Percentiles rank a stretch among this genome's conserved stretches.
Conservation (phyloP, 1,284 basidiomycete genomes). For the Apiotrichum siamense region DNA sequence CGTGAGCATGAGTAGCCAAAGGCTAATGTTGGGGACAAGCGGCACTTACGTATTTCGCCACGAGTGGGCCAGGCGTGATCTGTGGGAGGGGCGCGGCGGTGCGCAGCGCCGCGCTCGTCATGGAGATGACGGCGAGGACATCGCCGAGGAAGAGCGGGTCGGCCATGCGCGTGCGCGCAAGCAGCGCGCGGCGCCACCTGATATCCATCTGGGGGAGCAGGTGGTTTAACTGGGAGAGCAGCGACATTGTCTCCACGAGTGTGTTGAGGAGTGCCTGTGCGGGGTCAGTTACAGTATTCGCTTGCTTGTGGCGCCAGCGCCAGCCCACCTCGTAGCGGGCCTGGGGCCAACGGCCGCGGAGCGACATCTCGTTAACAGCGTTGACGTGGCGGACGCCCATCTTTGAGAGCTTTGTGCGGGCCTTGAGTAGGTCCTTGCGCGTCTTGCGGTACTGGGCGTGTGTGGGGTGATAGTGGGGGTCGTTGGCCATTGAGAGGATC, state of each 20-base stretch:
- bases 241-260: slow-evolving; percentile 38
- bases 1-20: too few species aligned
- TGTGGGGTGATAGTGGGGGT: slow-evolving; percentile 27
- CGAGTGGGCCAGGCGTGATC: slow-evolving; percentile 73
- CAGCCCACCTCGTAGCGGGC: slow-evolving; percentile 29
- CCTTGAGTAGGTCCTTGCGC: slow-evolving; percentile 31
- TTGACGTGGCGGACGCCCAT: slow-evolving; percentile 40
- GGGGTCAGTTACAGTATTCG: slow-evolving; percentile 23
- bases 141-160: slow-evolving; percentile 80
- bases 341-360: slow-evolving; percentile 45
- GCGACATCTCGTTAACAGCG: slow-evolving; percentile 43
- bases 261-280: slow-evolving; percentile 34
- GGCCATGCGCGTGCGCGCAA: slow-evolving; percentile 65
- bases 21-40: neutral
- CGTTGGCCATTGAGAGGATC: slow-evolving; percentile 44
- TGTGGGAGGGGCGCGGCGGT: slow-evolving; percentile 73
- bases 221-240: slow-evolving; percentile 45
- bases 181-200: slow-evolving; percentile 65
- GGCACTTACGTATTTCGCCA: slow-evolving; percentile 61
- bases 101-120: slow-evolving; percentile 55
- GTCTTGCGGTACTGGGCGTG: slow-evolving; percentile 23
- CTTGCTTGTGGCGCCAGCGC: too few species aligned
- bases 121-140: slow-evolving; percentile 67
- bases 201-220: slow-evolving; percentile 41
- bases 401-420: slow-evolving; percentile 37